Base-by-base conservation (phyloP, 1,139 yeast genomes). In the Suhomyces bokatorum region DNA sequence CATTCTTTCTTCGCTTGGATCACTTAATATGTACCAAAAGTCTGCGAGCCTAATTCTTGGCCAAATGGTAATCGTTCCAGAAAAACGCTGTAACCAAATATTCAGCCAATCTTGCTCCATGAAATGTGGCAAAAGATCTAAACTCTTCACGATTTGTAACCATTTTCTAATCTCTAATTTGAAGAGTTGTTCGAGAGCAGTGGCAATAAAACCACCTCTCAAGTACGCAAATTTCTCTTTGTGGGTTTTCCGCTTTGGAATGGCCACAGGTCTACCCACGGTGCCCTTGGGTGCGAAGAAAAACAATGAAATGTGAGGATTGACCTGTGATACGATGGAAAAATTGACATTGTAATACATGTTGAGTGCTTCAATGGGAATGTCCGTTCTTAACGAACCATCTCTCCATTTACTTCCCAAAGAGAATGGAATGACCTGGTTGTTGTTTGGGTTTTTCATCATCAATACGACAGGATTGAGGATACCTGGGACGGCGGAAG, bases 401-500 rank as follows among this genome's bases (percentile, higher is more conserved):
- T 85, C 91, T 52, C 83, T 74, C 90, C 90, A 85, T 58, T 81
- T 81, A 54, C 77, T 81, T 0, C 95, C 95, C 54, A 86, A 73
- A 22, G 87, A 81, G 58, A 83, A 86, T 2, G 95, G 93, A 3
- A 74, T 70, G 6, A 84, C 73, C 37, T 64, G 54, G 4, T 62
- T 60, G 38, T 70, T 70, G 8, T 67, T 64, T 5, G 74, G 69
- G 38, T 75, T 75, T 54, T 83, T 85, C 81, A 81, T 83, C 91
- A 86, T 84, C 43, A 87, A 66, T 6, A 85, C 89, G 26, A 86
- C 93, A 0, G 95, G 95, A 49, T 85, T 84, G 45, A 87, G 67
- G n/a, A 87, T 84, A 0, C 95, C 95, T 0, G 95, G 95, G 8
- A 87, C 95, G 0, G 95, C 95, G 4, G 89, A 80, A 11, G 90